A percentile compares a stretch with the other conserved stretches of the same genome.
These are phyloP conservation scores for Backusella mclennaniae DNA, from an alignment of 192 early-diverging fungal genomes.

Conservation along the genomic window DNA sequence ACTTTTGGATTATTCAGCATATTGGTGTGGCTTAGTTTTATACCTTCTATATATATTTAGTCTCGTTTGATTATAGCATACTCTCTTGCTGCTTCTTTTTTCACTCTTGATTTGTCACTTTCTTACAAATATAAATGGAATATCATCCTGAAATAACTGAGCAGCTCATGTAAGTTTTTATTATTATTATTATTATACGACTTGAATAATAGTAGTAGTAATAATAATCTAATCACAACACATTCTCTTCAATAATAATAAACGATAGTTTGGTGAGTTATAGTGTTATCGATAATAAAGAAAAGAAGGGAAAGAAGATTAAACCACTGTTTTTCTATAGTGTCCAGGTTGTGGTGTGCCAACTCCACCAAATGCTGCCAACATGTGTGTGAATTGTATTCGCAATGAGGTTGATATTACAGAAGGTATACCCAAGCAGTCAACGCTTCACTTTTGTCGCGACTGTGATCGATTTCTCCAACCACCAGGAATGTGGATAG, in stretches of 20 bases:
- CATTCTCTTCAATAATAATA: background rate
- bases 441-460: slow-evolving; percentile 94
- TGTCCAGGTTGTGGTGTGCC: slow-evolving; percentile 77
- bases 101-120: background rate
- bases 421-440: slow-evolving; percentile 97
- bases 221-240: background rate
- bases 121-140: background rate
- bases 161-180: background rate
- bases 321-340: background rate
- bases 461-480: slow-evolving; percentile 97
- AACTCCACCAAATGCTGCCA: slow-evolving; percentile 95
- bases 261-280: slow-evolving; percentile 6
- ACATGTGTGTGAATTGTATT: slow-evolving; percentile 99
- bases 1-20: background rate
- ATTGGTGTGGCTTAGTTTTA: background rate
- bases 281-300: background rate
- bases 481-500: slow-evolving; percentile 91
- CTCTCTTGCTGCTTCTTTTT: background rate
- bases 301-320: background rate
- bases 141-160: slow-evolving; percentile 11
- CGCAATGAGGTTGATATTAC: slow-evolving; percentile 96
- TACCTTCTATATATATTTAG: background rate
- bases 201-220: background rate
- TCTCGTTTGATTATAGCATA: background rate
- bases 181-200: background rate